A percentile compares a stretch with the other conserved stretches of the same genome.
Evolutionary conservation across 192 early-diverging fungal genomes (phyloP).

Genomic region (Coemansia aciculifera): DNA sequence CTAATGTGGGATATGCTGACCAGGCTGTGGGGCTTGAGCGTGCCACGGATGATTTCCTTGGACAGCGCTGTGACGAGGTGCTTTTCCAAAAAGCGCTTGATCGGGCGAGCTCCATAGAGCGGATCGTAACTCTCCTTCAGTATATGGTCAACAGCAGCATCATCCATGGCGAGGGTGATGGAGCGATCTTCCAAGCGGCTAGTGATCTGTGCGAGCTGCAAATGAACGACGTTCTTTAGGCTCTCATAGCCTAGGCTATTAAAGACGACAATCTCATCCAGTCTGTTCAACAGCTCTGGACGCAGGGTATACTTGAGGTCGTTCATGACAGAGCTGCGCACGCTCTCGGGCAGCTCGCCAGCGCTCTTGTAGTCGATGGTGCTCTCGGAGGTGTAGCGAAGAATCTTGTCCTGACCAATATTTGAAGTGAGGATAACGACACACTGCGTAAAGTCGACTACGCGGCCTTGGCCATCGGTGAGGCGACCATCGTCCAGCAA

Average conservation of each 20-base stretch:
- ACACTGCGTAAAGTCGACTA: conserved; percentile 93
- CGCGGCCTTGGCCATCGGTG: conserved; percentile 91
- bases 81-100: conserved; percentile 83
- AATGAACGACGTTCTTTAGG: conserved; percentile 68
- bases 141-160: conserved; percentile 73
- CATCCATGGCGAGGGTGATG: conserved; percentile 70
- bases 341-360: conserved; percentile 42
- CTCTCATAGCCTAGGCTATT: conserved; percentile 64
- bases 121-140: conserved; percentile 85
- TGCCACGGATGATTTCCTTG: conserved; percentile 66
- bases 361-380: conserved; percentile 20
- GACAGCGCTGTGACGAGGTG: conserved; percentile 81
- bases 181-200: conserved; percentile 73
- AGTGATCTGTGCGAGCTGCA: conserved; percentile 66
- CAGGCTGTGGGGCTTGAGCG: conserved; percentile 59
- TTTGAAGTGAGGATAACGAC: conserved; percentile 96
- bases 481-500: conserved; percentile 93
- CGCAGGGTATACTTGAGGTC: conserved; percentile 81
- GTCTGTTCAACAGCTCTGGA: conserved; percentile 95
- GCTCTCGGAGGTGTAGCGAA: conserved; percentile 36
- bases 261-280: conserved; percentile 93
- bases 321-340: conserved; percentile 69
- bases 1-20: conserved; percentile 53
- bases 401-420: conserved; percentile 70
- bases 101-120: conserved; percentile 90